Evolutionary conservation across 2,329 filamentous ascomycete genomes (phyloP).

Genomic region (Nannizziopsis barbatae): DNA sequence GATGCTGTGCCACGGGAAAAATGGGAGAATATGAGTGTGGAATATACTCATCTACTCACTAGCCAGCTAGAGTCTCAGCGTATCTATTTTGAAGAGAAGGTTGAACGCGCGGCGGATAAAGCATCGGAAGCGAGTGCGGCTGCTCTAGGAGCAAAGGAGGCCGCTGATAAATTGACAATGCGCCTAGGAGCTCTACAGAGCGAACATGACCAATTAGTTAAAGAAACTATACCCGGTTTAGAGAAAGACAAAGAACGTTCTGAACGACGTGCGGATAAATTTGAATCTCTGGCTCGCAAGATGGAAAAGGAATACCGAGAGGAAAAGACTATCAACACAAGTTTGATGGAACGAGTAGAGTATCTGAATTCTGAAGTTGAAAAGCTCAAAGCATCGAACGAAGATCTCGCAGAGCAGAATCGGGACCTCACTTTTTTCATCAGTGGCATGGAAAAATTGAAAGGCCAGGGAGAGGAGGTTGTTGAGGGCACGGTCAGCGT

Average conservation of each 20-base stretch:
- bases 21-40: slow-evolving; percentile 68
- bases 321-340: slow-evolving; percentile 74
- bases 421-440: slow-evolving; percentile 81
- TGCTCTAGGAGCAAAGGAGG: slow-evolving; percentile 42
- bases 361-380: slow-evolving; percentile 51
- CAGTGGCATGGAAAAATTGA: slow-evolving; percentile 67
- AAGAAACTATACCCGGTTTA: slow-evolving; percentile 52
- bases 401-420: slow-evolving; percentile 73
- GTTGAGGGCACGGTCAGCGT: slow-evolving; percentile 61
- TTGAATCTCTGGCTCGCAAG: slow-evolving; percentile 62
- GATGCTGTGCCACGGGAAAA: slow-evolving; percentile 47
- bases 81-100: slow-evolving; percentile 84
- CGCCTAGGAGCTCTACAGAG: slow-evolving; percentile 46
- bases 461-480: slow-evolving; percentile 59
- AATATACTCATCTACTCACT: slow-evolving; percentile 89
- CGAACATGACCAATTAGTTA: slow-evolving; percentile 43
- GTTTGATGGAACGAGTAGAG: slow-evolving; percentile 65
- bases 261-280: slow-evolving; percentile 56
- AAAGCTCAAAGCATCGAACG: slow-evolving; percentile 49
- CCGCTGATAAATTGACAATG: slow-evolving; percentile 52
- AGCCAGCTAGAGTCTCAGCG: slow-evolving; percentile 88
- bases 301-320: slow-evolving; percentile 69
- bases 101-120: slow-evolving; percentile 82
- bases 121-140: slow-evolving; percentile 59
- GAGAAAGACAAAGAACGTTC: slow-evolving; percentile 64